These are phyloP conservation scores for Irpex sp. DNA, from an alignment of 1,284 basidiomycete species.

Conservation along the genomic window DNA sequence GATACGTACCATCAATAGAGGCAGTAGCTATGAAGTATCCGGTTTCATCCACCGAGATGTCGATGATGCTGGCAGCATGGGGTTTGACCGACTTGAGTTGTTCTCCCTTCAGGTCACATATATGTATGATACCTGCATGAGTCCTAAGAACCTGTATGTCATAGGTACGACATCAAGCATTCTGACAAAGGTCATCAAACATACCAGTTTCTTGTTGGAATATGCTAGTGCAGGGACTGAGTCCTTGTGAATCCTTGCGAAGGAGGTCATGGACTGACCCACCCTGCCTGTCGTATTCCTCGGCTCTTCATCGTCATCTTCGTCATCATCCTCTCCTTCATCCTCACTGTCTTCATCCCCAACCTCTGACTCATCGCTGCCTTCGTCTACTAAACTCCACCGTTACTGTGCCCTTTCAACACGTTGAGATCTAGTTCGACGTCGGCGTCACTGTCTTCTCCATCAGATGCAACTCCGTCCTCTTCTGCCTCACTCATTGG, in stretches of 20 bases:
- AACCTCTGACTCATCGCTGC: conserved; percentile 22
- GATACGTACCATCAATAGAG: conserved; percentile 83
- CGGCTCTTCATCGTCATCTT: conserved; percentile 77
- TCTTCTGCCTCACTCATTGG: conserved; percentile 14
- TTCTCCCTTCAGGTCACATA: conserved; percentile 78
- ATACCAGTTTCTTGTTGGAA: conserved; percentile 74
- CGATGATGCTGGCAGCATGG: conserved; percentile 88
- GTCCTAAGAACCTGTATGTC: conserved; percentile 76
- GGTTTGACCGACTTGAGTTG: conserved; percentile 90
- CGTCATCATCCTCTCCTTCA: conserved; percentile 53
- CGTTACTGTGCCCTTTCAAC: conserved; percentile 20
- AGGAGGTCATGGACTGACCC: conserved; percentile 79
- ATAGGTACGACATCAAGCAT: conserved; percentile 3
- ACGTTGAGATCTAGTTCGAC: conserved; percentile 7
- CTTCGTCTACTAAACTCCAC: conserved; percentile 16
- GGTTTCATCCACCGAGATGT: conserved; percentile 82
- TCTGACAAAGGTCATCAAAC: neutral
- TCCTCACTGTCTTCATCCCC: conserved; percentile 39
- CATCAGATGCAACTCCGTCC: neutral
- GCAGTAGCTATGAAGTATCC: conserved; percentile 92
- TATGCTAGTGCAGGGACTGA: conserved; percentile 82
- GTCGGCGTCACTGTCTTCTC: neutral
- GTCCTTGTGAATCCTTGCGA: conserved; percentile 57
- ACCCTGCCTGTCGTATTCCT: conserved; percentile 84
- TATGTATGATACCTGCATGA: conserved; percentile 88